Evolutionary conservation across 2,329 filamentous ascomycete species (phyloP), one percentile per base, ranked within the genome.

Genomic region (Tolypocladium album): DNA sequence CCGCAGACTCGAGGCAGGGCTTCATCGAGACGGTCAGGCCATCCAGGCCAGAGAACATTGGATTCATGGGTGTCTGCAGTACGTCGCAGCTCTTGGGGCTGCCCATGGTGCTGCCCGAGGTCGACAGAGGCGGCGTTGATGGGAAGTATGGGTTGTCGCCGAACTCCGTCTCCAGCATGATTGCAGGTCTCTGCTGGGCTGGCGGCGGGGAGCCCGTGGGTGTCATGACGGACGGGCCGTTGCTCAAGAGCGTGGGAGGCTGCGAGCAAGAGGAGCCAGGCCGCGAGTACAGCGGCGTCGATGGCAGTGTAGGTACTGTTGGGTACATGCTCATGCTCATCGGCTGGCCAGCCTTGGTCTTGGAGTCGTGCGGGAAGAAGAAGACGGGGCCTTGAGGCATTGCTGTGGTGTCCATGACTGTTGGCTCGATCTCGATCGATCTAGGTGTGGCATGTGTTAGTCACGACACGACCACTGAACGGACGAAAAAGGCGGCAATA

Each of bases 51-150:
- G 90, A 90, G 76, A 91, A 90, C 77, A 87, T 84, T 63, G 87
- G 87, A 75, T 90, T 90, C 72, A 92, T 79, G 2, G 92, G 91
- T n/a, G 91, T 95, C 64, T 89, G 87, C 61, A 95, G 76, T 64
- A 91, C 78, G 63, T 92, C 90, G 71, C 82, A 88, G 74, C 82
- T 88, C 63, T 88, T 88, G 58, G 93, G 91, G 81, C 91, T 96
- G 78, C 90, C 91, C 69, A 91, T 88, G 60, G 84, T 86, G 79
- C 92, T 96, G 65, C 89, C 88, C 38, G 90, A 88, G 3, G 89
- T 87, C 31, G 92, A 96, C 68, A 97, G 82, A 55, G 92, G 89
- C 56, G 92, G 92, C 24, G 92, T 97, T 9, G 90, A 87, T 40
- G 92, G 92, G 70, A 90, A 90, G 75, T 87, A 89, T 65, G 85